These are phyloP conservation scores for Chiua sp. DNA, from an alignment of 1,284 basidiomycete species.

Conservation along the genomic window DNA sequence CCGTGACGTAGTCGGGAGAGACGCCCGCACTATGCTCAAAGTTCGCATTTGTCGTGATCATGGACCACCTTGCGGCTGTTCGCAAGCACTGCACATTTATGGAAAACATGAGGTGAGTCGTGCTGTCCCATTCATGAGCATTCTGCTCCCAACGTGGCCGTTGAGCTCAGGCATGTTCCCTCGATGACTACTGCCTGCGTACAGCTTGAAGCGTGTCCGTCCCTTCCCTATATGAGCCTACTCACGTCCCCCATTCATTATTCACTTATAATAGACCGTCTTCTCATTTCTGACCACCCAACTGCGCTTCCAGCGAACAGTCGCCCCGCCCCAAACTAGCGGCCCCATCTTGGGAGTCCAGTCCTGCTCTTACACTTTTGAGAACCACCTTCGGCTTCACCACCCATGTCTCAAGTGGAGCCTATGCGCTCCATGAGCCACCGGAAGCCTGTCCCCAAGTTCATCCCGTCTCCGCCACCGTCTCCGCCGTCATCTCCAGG, in stretches of 20 bases:
- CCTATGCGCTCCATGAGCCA: conserved; percentile 56
- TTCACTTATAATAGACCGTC: conserved; percentile 34
- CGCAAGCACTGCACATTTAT: conserved; percentile 39
- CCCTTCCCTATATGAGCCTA: conserved; percentile 39
- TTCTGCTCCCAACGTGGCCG: conserved; percentile 41
- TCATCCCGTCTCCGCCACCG: conserved; percentile 62
- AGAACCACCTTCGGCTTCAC: conserved; percentile 6
- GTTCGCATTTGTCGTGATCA: conserved; percentile 41
- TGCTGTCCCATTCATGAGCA: conserved; percentile 39
- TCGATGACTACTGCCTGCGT: conserved; percentile 40
- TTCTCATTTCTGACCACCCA: conserved; percentile 36
- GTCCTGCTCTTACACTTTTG: conserved; percentile 12
- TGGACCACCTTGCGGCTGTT: conserved; percentile 41
- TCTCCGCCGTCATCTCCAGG: conserved; percentile 43
- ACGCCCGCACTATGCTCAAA: conserved; percentile 23
- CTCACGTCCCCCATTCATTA: conserved; percentile 34
- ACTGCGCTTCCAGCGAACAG: conserved; percentile 29
- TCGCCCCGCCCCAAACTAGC: conserved; percentile 19
- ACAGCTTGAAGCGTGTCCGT: conserved; percentile 37
- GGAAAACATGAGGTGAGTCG: conserved; percentile 45
- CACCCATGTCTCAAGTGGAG: conserved; percentile 32
- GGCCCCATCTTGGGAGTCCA: conserved; percentile 11
- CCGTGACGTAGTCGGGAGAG: conserved; percentile 31
- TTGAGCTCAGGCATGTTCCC: conserved; percentile 40
- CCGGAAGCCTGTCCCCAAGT: conserved; percentile 68